Conservation (phyloP, 2,329 filamentous ascomycete genomes). For the Cladophialophora exuberans region DNA sequence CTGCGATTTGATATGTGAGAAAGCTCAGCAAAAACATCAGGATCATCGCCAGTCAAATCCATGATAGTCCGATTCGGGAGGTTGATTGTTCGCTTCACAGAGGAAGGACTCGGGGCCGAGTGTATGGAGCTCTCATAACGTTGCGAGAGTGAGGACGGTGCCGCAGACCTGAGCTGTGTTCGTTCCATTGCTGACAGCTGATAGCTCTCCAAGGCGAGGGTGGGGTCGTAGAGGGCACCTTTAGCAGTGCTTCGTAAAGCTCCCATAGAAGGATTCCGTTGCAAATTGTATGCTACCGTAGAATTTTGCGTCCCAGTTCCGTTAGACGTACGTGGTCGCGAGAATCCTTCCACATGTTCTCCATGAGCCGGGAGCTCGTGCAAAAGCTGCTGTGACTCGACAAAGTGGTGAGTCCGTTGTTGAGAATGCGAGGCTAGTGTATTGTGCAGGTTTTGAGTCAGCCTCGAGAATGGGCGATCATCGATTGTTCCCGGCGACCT, state of each 20-base stretch:
- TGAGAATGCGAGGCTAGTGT: constrained; percentile 9
- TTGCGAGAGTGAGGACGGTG: constrained; percentile 8
- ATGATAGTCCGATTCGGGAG: constrained; percentile 30
- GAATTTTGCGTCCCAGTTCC: no score
- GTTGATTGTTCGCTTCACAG: constrained; percentile 24
- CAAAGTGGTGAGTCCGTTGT: constrained; percentile 7
- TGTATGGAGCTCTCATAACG: constrained; percentile 14
- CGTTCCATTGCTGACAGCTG: constrained; percentile 23
- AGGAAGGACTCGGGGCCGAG: constrained; percentile 23
- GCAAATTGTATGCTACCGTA: no score
- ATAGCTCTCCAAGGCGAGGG: constrained; percentile 15
- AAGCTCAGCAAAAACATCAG: constrained; percentile 23
- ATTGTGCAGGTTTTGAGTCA: not conserved
- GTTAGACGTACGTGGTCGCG: no score
- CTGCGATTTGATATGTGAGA: constrained; percentile 17
- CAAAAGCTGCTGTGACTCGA: constrained; percentile 2
- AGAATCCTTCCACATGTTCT: no score
- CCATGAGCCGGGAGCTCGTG: no score
- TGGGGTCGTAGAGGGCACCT: not conserved
- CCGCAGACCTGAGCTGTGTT: constrained; percentile 3
- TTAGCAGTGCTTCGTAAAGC: no score
- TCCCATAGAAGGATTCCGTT: no score
- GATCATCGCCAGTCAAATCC: constrained; percentile 31
- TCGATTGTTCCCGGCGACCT: constrained; percentile 2
- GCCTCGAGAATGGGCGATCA: constrained; percentile 3